These are phyloP conservation scores for Geotrichum citri-aurantii DNA, from an alignment of 1,139 yeast species.

Conservation along the genomic window DNA sequence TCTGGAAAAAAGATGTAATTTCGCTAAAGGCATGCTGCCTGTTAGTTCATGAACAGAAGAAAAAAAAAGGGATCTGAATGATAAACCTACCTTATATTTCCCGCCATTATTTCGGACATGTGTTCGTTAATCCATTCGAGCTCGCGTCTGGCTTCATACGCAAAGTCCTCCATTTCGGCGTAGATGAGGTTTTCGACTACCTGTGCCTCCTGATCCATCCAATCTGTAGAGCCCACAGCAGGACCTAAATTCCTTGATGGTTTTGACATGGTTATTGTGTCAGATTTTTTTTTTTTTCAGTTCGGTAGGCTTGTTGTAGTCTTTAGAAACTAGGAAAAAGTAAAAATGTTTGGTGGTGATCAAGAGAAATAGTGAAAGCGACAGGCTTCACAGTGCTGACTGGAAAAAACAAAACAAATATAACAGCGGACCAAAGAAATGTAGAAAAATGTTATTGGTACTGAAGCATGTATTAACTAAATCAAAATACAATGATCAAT, in stretches of 20 bases:
- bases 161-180: slow-evolving; percentile 38
- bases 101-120: slow-evolving; percentile 26
- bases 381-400: background rate
- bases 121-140: slow-evolving; percentile 38
- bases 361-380: background rate
- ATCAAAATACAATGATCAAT: background rate
- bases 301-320: background rate
- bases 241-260: slow-evolving; percentile 9
- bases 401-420: background rate
- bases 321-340: background rate
- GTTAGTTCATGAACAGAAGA: background rate
- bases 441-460: background rate
- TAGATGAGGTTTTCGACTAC: slow-evolving; percentile 32
- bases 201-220: slow-evolving; percentile 42
- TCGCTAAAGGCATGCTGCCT: slow-evolving; percentile 19
- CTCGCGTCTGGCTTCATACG: slow-evolving; percentile 38
- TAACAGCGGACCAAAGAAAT: background rate
- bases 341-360: background rate
- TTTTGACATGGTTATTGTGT: slow-evolving; percentile 1
- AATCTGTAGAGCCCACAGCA: slow-evolving; percentile 39
- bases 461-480: background rate
- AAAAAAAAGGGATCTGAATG: background rate
- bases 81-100: slow-evolving; percentile 27
- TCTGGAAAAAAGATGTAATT: slow-evolving; percentile 30
- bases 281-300: background rate